These are phyloP conservation scores for Sicyos baderoa DNA, from an alignment of 306 rosid species.

Conservation along the genomic window DNA sequence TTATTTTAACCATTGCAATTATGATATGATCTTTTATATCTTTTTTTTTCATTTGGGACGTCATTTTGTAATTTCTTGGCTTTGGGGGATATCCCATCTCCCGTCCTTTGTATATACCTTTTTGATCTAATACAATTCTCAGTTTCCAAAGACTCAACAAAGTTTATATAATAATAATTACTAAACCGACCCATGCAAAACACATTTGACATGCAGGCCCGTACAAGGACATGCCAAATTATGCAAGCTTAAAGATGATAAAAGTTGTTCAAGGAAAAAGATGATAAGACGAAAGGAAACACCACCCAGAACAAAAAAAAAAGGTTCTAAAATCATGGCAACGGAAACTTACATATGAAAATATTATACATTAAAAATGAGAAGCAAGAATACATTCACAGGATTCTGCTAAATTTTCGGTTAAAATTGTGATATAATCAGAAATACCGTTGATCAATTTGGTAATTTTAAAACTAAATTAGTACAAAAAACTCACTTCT, in stretches of 20 bases:
- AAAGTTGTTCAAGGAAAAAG: background rate
- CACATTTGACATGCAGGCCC: background rate
- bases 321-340: background rate
- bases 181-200: slow-evolving; percentile 3
- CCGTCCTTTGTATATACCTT: background rate
- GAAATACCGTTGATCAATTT: background rate
- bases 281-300: background rate
- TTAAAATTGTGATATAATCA: background rate
- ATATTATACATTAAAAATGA: slow-evolving; percentile 2
- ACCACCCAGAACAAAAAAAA: background rate
- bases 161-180: background rate
- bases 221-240: background rate
- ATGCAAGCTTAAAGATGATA: background rate
- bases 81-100: background rate
- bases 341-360: background rate
- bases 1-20: too few relatives aligned
- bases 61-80: background rate
- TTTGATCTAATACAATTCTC: background rate
- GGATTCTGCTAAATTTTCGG: background rate
- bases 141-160: background rate
- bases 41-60: background rate
- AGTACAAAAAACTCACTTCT: slow-evolving; percentile 42
- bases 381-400: background rate
- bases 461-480: background rate
- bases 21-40: too few relatives aligned